These are phyloP conservation scores for Solanum chacoense DNA, from an alignment of 305 asterid species.

Conservation along the genomic window DNA sequence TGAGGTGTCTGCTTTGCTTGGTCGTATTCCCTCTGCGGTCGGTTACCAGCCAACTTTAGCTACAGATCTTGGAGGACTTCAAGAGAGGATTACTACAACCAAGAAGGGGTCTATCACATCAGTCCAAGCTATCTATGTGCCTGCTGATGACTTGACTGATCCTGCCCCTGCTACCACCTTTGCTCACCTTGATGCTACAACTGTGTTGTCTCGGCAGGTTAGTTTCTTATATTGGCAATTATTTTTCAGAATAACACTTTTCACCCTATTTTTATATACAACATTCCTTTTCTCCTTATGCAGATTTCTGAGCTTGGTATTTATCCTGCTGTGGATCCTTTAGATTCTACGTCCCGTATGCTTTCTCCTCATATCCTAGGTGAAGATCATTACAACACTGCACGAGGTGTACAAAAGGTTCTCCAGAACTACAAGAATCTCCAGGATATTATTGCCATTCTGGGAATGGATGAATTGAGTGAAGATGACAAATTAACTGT, in stretches of 20 bases:
- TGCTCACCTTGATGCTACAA: conserved; percentile 55
- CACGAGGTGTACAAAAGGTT: conserved; percentile 45
- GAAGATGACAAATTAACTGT: conserved; percentile 41
- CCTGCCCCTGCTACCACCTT: conserved; percentile 61
- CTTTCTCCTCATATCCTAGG: conserved; percentile 54
- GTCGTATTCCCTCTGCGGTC: conserved; percentile 59
- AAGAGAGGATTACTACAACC: conserved; percentile 52
- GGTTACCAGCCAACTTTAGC: conserved; percentile 60
- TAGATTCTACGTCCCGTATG: conserved; percentile 60
- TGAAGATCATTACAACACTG: conserved; percentile 45
- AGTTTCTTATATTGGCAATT: background rate
- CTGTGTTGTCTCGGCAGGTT: conserved; percentile 50
- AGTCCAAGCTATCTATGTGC: conserved; percentile 51
- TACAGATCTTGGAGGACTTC: conserved; percentile 58
- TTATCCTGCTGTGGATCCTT: conserved; percentile 56
- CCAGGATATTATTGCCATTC: conserved; percentile 44
- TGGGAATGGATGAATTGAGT: conserved; percentile 46
- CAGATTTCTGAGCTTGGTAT: conserved; percentile 74
- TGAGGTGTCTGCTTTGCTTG: conserved; percentile 57
- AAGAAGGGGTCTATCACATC: conserved; percentile 53
- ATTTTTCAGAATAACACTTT: background rate
- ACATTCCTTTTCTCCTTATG: background rate
- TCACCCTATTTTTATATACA: background rate
- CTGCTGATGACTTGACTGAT: conserved; percentile 66
- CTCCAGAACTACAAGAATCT: conserved; percentile 42